Base-by-base conservation (phyloP, 2,329 filamentous ascomycete genomes). In the Coniella lustricola region DNA sequence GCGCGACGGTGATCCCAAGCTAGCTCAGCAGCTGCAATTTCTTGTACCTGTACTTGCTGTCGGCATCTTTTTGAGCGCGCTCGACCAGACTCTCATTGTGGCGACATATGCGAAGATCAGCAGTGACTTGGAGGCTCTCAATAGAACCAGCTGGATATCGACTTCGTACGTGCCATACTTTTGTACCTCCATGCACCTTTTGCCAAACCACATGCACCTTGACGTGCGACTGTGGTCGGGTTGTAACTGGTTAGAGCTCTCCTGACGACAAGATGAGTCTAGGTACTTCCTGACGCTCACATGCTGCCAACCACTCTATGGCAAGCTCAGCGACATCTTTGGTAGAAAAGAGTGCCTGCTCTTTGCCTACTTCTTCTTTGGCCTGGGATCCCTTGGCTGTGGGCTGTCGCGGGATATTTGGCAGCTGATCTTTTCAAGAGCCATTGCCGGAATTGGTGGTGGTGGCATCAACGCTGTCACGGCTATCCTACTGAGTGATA, bases 21-120 rank as follows among this genome's bases (percentile, higher is more conserved):
- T 63, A 56, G 59, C 60, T 4, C 57, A 59, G 38, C 67, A 67
- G 54, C 62, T 70, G 60, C 62, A 68, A 50, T 39, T 68, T 4
- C 52, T 70, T 29, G 39, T 70, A 22, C 64, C 63, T 4, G 64
- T 66, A 25, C 59, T 70, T 12, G 65, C 64, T n/a, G 63, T 70
- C 31, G 67, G 66, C 22, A 64, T 69, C 22, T 87, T 87, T 60
- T 72, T 91, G 7, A 76, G 82, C 17, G 84, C 86, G 3, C 74
- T 84, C 44, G 87, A 91, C 60, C 85, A 90, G 63, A 87, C 87
- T 0, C 79, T 90, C 46, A 82, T 87, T 25, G 79, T 90, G 42
- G 81, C 81, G n/a, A 82, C 77, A n/a, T 90, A 90, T 63, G 84
- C 84, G 43, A 80, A 76, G 54, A 90, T 91, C 57, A 86, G 85